Conservation (phyloP, 202 grass and related monocot species). For the Musa balbisiana region DNA sequence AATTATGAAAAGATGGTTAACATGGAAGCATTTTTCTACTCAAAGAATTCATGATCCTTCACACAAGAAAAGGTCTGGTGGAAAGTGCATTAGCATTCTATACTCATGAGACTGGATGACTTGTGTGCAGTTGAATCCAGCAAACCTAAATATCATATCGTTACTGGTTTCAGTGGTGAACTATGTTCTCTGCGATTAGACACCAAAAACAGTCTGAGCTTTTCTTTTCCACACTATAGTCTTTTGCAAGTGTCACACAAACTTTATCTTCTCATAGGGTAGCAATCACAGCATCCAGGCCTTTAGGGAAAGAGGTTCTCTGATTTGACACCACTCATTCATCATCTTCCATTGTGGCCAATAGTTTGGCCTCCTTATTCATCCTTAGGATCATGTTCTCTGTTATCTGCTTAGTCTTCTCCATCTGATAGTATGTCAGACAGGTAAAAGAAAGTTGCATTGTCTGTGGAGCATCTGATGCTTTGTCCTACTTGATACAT, state of each 20-base stretch:
- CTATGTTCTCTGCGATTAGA: not conserved
- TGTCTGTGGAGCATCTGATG: not conserved
- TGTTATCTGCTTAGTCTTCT: not conserved
- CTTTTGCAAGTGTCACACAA: not conserved
- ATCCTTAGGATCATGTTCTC: slow-evolving; percentile 9
- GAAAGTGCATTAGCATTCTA: too few species aligned
- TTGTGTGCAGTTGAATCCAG: not conserved
- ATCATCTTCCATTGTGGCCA: not conserved
- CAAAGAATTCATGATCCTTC: too few species aligned
- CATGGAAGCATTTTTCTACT: too few species aligned
- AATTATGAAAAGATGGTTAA: too few species aligned
- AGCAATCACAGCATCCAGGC: not conserved
- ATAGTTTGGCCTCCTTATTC: not conserved
- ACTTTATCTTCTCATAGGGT: not conserved
- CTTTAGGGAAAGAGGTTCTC: slow-evolving; percentile 1
- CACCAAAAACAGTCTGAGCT: not conserved
- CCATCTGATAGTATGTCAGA: too few species aligned
- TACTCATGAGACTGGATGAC: not conserved
- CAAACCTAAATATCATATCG: not conserved
- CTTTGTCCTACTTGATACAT: not conserved
- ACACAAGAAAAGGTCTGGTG: too few species aligned
- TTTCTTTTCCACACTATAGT: slow-evolving; percentile 3
- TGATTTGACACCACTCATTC: not conserved
- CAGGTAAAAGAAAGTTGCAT: too few species aligned
- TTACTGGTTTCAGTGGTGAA: too few species aligned